phyloP scores from a whole-genome alignment of 208 protist species.

The Porcisia deanei region DNA sequence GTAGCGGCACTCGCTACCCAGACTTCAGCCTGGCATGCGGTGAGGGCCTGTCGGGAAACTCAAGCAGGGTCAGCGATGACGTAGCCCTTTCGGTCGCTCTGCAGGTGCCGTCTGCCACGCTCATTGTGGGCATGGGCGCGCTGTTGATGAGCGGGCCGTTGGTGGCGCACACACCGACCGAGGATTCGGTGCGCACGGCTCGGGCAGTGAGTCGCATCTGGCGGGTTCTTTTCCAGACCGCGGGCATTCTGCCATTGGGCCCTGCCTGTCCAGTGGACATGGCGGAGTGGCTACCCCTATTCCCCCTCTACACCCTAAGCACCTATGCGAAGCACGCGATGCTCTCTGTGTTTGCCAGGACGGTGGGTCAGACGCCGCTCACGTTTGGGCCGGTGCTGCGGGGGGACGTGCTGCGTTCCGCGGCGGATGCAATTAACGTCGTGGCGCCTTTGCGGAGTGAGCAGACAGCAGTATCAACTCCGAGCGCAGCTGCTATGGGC shows the following conservation, averaged over 20 bases:
- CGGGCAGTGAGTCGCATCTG: constrained; percentile 31
- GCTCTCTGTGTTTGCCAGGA: constrained; percentile 43
- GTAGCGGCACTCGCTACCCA: background rate
- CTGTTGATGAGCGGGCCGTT: constrained; percentile 14
- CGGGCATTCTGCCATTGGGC: constrained; percentile 52
- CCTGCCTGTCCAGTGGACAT: constrained; percentile 44
- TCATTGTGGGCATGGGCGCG: constrained; percentile 34
- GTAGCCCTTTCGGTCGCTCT: constrained; percentile 45
- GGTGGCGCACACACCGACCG: constrained; percentile 2
- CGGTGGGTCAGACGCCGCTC: constrained; percentile 23
- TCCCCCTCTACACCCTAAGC: constrained; percentile 55
- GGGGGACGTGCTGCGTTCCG: constrained; percentile 33
- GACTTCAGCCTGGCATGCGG: background rate
- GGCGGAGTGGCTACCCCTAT: constrained; percentile 48
- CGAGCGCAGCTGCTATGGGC: background rate
- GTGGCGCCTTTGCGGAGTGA: background rate
- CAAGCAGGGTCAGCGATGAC: constrained; percentile 35
- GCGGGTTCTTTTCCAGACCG: constrained; percentile 53
- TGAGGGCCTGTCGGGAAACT: background rate
- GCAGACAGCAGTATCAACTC: background rate
- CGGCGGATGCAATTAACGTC: constrained; percentile 6
- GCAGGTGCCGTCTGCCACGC: constrained; percentile 34
- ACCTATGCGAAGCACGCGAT: constrained; percentile 40
- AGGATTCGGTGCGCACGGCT: constrained; percentile 12
- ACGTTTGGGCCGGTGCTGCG: constrained; percentile 33